Evolutionary conservation across 345 rosid genomes (phyloP).

Genomic region (Fremontodendron californicum): DNA sequence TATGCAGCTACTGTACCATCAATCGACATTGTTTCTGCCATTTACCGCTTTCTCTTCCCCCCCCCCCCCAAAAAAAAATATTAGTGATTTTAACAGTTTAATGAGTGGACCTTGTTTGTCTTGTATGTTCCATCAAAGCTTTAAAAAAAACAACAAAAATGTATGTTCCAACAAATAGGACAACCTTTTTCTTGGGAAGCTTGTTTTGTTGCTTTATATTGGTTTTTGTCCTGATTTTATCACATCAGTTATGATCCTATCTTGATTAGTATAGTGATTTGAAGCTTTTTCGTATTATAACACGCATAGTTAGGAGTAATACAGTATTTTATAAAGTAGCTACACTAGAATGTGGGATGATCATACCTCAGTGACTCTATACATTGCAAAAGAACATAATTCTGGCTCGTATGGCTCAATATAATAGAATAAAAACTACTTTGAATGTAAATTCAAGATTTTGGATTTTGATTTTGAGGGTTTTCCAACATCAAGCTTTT

Average conservation of each 20-base stretch:
- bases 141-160: background rate
- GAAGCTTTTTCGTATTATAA: background rate
- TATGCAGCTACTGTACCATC: constrained; percentile 13
- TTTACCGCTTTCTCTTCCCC: background rate
- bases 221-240: background rate
- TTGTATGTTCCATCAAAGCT: background rate
- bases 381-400: background rate
- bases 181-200: background rate
- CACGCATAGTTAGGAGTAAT: background rate
- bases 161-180: background rate
- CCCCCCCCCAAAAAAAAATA: no score
- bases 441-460: background rate
- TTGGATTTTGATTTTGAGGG: background rate
- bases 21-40: background rate
- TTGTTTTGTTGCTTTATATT: background rate
- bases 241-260: background rate
- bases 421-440: background rate
- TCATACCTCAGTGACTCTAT: background rate
- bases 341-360: background rate
- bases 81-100: background rate
- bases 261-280: background rate
- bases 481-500: background rate
- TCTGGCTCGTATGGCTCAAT: background rate
- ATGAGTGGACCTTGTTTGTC: background rate
- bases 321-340: background rate